Base-by-base conservation (phyloP, 208 protist species). In the Leishmania mexicana region DNA sequence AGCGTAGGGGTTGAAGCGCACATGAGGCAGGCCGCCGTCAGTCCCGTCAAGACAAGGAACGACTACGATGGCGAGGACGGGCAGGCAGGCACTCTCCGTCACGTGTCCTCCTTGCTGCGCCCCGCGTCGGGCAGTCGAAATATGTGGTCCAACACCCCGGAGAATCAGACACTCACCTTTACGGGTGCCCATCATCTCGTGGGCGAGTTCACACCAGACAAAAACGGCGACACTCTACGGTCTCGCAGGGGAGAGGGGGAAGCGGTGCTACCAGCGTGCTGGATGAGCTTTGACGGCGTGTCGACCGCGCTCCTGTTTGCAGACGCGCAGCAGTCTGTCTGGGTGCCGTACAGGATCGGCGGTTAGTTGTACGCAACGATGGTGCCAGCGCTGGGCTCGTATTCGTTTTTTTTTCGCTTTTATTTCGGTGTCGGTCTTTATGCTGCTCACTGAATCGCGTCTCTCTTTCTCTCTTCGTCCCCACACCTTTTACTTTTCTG, bases 201-300 rank as follows among this genome's bases (percentile, higher is more conserved):
- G 42, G 81, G 84, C 38, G 77, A 87, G 40, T 85, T 88, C 75
- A 88, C 87, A 19, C 87, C 81, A 3, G 35, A 76, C 67, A 54
- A 71, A 24, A 64, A 78, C 31, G 78, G 70, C 3, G 57, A 68
- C 8, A 38, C 57, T 11, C 57, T 76, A 3, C 62, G 3, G 31
- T 62, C 76, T 2, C 65, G 17, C 7, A 38, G 15, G 70, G 31
- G 13, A 58, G 77, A n/a, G 35, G 40, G 5, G 47, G 77, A 77
- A 1, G 7, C 47, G 31, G 53, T 57, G 0, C 40, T 88, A 31
- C 87, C 84, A 6, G 76, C 84, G 47, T 92, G 84, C 78, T 96
- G 93, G 92, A 78, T 96, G 57, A 91, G 90, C 21, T 96, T 95
- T 76, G 92, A 96, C 75, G 45, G 58, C 5, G 72, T 31, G 42